phyloP scores from a whole-genome alignment of 208 protist species.

The Trichomonas tenax region DNA sequence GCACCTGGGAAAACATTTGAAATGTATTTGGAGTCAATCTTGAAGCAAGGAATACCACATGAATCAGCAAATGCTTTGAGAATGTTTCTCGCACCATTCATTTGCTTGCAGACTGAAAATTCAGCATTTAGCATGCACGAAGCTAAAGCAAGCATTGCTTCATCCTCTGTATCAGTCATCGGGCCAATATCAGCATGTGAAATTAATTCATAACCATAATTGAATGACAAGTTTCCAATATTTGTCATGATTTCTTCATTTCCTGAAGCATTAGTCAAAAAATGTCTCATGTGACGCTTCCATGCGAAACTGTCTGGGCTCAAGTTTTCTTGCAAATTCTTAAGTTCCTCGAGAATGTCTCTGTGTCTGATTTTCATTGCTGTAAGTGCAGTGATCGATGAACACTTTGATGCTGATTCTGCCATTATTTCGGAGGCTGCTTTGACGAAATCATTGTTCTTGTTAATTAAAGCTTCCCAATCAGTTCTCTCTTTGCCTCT shows the following conservation, averaged over 20 bases:
- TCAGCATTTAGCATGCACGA: background rate
- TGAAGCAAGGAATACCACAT: background rate
- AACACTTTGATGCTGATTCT: background rate
- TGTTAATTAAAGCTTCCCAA: background rate
- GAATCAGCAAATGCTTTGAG: background rate
- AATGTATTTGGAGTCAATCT: background rate
- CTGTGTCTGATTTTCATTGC: background rate
- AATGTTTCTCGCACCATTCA: background rate
- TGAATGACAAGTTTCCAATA: background rate
- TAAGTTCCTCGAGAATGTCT: background rate
- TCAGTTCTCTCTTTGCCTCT: background rate
- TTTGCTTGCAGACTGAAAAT: background rate
- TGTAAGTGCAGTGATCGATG: background rate
- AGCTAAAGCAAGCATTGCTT: background rate
- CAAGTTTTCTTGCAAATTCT: background rate
- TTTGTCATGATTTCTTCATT: background rate
- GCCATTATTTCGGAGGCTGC: background rate
- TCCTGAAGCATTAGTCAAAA: background rate
- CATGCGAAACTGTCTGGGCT: background rate
- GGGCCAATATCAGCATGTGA: background rate
- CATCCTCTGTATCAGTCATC: background rate
- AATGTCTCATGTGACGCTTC: background rate
- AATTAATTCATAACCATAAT: background rate
- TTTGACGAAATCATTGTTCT: background rate
- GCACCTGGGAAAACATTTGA: background rate